phyloP scores from a whole-genome alignment of 257 asterid species.

The Primulina huaijiensis region DNA sequence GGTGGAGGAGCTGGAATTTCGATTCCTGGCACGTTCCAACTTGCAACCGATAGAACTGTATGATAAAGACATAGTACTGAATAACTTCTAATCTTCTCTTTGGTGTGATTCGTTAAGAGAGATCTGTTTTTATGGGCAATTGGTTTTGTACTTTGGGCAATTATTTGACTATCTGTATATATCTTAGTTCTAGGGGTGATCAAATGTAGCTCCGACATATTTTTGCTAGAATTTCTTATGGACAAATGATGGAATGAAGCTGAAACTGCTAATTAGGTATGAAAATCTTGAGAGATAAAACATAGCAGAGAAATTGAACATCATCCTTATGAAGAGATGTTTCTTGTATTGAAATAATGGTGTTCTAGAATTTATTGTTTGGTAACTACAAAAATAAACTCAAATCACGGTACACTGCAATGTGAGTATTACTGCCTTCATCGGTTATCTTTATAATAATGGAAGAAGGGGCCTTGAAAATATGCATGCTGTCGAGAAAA shows the following conservation, averaged over 20 bases:
- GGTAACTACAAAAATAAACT: neutral
- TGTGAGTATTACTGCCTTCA: neutral
- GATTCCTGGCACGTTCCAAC: constrained; percentile 86
- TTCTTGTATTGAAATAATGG: neutral
- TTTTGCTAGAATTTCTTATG: constrained; percentile 10
- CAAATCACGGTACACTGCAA: neutral
- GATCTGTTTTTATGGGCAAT: constrained; percentile 5
- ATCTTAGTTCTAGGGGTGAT: neutral
- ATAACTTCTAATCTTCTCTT: constrained; percentile 22
- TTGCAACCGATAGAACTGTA: constrained; percentile 96
- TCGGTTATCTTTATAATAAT: neutral
- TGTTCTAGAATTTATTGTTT: neutral
- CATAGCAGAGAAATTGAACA: neutral
- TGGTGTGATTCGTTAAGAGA: constrained; percentile 17
- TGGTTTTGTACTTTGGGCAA: neutral
- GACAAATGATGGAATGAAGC: neutral
- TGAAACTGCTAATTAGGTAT: neutral
- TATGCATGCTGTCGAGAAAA: constrained; percentile 8
- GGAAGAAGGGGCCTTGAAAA: neutral
- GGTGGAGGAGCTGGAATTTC: constrained; percentile 99
- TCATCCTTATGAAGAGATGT: neutral
- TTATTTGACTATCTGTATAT: neutral
- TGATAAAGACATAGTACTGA: constrained; percentile 22
- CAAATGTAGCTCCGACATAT: constrained; percentile 7
- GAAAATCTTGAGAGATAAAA: neutral